Base-by-base conservation (phyloP, 2,329 filamentous ascomycete species). In the Sarocladiaceae sp. region DNA sequence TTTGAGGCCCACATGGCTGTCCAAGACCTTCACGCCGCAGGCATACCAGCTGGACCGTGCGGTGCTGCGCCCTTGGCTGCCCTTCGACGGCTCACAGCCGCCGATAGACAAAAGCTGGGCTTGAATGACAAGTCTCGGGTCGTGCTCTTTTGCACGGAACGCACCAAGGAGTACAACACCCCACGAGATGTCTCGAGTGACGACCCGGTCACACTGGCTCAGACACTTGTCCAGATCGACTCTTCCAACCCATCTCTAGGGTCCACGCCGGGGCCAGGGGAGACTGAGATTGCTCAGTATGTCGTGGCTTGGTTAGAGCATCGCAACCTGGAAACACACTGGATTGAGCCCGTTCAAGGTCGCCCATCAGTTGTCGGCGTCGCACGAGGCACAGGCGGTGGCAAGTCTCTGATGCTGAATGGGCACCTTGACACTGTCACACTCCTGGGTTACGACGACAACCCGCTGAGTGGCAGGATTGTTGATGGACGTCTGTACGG, bases 351-450 rank as follows among this genome's bases (percentile, higher is more conserved):
- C 2, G 68, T 63, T 0, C 58, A 65, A 2, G 74, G 76, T 0
- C 68, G 77, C 0, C 77, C 78, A 1, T 81, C 77, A 0, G 65
- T 81, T 1, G 65, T 81, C 2, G 77, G 74, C 0, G 62, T 79
- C 1, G 64, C 71, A 1, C 69, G 71, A 3, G 78, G 78, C 2
- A 65, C 62, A 0, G 76, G 76, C 0, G 69, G 65, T 1, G 77
- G 75, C 4, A 73, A 73, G 53, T 73, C 63, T 1, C 58, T 80
- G 4, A 78, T 80, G 71, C 63, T 80, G 36, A 79, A 80, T 22
- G 76, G 77, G 0, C 77, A 80, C 53, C 68, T 75, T 1, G 77
- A 81, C 51, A 80, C 77, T 0, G 77, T 80, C 4, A 79, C 71
- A 5, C 57, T 74, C 0, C 57, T 65, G 4, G 74, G 74, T 2